phyloP scores from a whole-genome alignment of 306 rosid genomes.

The Quercus glauca region DNA sequence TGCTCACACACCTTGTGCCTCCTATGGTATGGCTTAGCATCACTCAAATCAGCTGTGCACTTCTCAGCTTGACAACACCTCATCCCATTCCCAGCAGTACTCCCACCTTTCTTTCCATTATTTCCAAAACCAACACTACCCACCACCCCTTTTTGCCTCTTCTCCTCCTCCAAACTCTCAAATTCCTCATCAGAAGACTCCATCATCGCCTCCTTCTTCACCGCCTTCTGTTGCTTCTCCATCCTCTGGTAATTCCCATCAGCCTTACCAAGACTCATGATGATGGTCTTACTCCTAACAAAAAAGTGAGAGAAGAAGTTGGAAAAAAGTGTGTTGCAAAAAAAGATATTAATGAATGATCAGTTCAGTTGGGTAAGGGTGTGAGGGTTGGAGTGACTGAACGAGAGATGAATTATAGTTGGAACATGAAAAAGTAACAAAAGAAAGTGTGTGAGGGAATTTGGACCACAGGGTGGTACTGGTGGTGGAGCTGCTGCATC shows the following conservation, averaged over 20 bases:
- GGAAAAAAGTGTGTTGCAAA: neutral
- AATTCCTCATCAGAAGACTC: slow-evolving; percentile 18
- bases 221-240: slow-evolving; percentile 29
- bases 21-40: slow-evolving; percentile 59
- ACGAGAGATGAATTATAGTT: slow-evolving; percentile 6
- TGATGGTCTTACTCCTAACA: neutral
- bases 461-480: slow-evolving; percentile 45
- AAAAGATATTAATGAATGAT: slow-evolving; percentile 1
- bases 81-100: slow-evolving; percentile 20
- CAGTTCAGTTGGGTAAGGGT: slow-evolving; percentile 4
- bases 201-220: slow-evolving; percentile 20
- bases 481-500: slow-evolving; percentile 7
- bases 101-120: slow-evolving; percentile 24
- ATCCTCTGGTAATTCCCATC: slow-evolving; percentile 28
- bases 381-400: neutral
- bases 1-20: slow-evolving; percentile 67
- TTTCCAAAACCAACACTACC: slow-evolving; percentile 11
- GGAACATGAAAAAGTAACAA: neutral
- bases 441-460: neutral
- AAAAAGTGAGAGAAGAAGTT: neutral
- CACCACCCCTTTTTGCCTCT: slow-evolving; percentile 36
- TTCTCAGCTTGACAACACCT: slow-evolving; percentile 69
- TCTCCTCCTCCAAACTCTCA: slow-evolving; percentile 17
- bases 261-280: slow-evolving; percentile 30
- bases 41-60: slow-evolving; percentile 55